Percentiles rank a stretch among this genome's conserved stretches.
Conservation (phyloP, 2,329 filamentous ascomycete genomes). For the Pyrenophora seminiperda region DNA sequence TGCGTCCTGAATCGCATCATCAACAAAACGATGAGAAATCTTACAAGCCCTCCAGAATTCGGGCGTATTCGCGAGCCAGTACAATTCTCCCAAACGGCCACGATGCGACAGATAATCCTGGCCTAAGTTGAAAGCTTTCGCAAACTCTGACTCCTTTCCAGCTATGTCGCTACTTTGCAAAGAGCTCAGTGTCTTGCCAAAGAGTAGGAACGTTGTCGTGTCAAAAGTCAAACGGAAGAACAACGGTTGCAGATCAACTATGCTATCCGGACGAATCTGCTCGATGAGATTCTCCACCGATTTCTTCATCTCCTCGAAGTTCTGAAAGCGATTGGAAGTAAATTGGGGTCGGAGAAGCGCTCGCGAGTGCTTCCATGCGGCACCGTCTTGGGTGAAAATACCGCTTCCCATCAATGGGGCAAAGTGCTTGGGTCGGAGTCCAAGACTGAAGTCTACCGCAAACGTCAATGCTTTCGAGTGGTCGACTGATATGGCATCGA, state of each 20-base stretch:
- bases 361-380: conserved; percentile 36
- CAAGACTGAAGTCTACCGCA: conserved; percentile 14
- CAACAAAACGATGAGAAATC: conserved; percentile 13
- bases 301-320: conserved; percentile 38
- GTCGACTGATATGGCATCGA: no score
- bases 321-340: conserved; percentile 36
- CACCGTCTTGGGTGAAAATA: conserved; percentile 30
- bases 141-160: conserved; percentile 23
- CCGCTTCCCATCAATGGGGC: conserved; percentile 18
- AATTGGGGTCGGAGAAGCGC: conserved; percentile 45
- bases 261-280: conserved; percentile 19
- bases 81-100: conserved; percentile 31
- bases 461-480: not conserved
- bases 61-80: conserved; percentile 36
- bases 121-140: conserved; percentile 25
- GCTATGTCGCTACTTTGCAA: conserved; percentile 19
- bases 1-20: conserved; percentile 29
- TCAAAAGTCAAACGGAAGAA: conserved; percentile 50
- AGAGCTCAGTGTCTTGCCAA: conserved; percentile 39
- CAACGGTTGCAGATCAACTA: conserved; percentile 44
- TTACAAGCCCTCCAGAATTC: conserved; percentile 21
- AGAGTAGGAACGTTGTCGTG: conserved; percentile 44
- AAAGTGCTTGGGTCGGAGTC: conserved; percentile 8
- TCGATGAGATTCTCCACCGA: conserved; percentile 23
- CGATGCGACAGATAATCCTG: conserved; percentile 20